A percentile compares a stretch with the other conserved stretches of the same genome.
Evolutionary conservation across 208 protist genomes (phyloP).

Genomic region (Wallacemonas rigidus): DNA sequence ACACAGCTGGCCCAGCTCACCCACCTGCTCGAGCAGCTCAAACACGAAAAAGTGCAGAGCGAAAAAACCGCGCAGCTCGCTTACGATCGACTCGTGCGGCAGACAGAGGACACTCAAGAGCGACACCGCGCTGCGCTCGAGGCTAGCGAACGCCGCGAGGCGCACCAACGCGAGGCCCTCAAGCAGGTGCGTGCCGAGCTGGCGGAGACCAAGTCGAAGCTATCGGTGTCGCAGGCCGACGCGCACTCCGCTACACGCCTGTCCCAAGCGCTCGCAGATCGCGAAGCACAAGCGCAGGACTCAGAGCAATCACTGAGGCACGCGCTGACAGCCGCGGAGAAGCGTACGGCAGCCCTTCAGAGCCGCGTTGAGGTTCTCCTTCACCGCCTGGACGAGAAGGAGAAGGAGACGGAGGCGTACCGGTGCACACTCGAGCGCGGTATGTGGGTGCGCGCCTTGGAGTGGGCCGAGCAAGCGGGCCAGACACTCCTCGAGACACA

Average conservation of each 20-base stretch:
- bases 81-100: neutral
- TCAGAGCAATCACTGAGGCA: conserved; percentile 29
- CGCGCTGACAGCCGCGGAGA: conserved; percentile 18
- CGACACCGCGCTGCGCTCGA: conserved; percentile 25
- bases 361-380: conserved; percentile 26
- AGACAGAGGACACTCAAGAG: conserved; percentile 11
- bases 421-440: conserved; percentile 45
- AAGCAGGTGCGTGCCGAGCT: conserved; percentile 8
- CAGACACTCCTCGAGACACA: neutral
- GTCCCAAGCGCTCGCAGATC: conserved; percentile 20
- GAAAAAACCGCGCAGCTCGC: neutral
- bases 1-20: conserved; percentile 25
- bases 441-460: conserved; percentile 30
- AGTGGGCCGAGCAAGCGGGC: neutral
- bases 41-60: conserved; percentile 17
- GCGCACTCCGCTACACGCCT: conserved; percentile 34
- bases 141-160: conserved; percentile 29
- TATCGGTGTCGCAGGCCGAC: conserved; percentile 28
- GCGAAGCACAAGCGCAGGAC: conserved; percentile 26
- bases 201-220: conserved; percentile 21
- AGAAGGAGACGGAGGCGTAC: conserved; percentile 56
- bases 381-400: conserved; percentile 33
- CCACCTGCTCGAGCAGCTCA: conserved; percentile 19
- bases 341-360: conserved; percentile 32
- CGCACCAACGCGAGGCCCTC: conserved; percentile 24